phyloP scores from a whole-genome alignment of 2,329 filamentous ascomycete genomes.

The Paraphaeosphaeria sporulosa region DNA sequence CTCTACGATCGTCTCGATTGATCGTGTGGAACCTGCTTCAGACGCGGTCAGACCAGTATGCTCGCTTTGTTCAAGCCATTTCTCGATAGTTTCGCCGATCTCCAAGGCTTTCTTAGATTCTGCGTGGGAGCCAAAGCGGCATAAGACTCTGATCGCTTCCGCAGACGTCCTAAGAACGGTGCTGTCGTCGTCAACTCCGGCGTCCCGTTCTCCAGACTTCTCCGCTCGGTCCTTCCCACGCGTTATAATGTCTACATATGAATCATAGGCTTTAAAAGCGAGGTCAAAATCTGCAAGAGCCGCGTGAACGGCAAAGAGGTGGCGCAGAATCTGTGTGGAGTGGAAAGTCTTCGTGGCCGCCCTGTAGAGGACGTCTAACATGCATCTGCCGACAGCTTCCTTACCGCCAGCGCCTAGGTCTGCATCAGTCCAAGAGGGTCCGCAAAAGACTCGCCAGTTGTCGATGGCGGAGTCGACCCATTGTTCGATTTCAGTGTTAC shows the following conservation, averaged over 20 bases:
- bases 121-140: slow-evolving; percentile 77
- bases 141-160: slow-evolving; percentile 80
- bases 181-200: slow-evolving; percentile 79
- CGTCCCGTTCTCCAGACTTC: slow-evolving; percentile 73
- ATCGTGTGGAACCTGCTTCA: slow-evolving; percentile 35
- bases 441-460: slow-evolving; percentile 86
- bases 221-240: slow-evolving; percentile 84
- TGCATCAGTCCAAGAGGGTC: slow-evolving; percentile 78
- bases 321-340: slow-evolving; percentile 84
- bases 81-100: slow-evolving; percentile 74
- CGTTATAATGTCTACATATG: slow-evolving; percentile 87
- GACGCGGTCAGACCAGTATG: slow-evolving; percentile 33
- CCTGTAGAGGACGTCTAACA: slow-evolving; percentile 86
- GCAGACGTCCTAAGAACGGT: slow-evolving; percentile 79
- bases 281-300: slow-evolving; percentile 90
- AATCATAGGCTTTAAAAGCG: slow-evolving; percentile 88
- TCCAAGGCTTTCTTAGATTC: slow-evolving; percentile 81
- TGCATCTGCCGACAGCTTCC: slow-evolving; percentile 74
- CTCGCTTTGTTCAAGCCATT: slow-evolving; percentile 70
- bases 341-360: slow-evolving; percentile 94
- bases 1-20: slow-evolving; percentile 57
- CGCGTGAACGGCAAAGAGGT: slow-evolving; percentile 87
- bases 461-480: slow-evolving; percentile 81
- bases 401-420: slow-evolving; percentile 85
- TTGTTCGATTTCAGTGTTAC: slow-evolving; percentile 78